Conservation (phyloP, 2,329 filamentous ascomycete species). For the Davidsoniella virescens region DNA sequence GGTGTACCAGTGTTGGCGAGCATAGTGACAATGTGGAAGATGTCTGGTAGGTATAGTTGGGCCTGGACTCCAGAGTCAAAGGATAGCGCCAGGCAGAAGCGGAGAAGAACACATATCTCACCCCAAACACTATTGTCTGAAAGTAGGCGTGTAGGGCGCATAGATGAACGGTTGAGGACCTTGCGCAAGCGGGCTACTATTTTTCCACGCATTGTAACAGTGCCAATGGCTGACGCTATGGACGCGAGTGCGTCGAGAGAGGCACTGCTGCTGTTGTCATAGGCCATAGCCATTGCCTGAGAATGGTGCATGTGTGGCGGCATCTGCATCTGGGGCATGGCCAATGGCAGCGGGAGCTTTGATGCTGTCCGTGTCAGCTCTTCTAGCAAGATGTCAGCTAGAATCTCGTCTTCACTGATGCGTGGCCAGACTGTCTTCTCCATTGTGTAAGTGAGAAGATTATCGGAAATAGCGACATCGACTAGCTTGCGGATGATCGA, state of each 20-base stretch:
- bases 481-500: conserved; percentile 49
- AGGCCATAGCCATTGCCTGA: neutral
- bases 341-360: conserved; percentile 25
- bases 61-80: conserved; percentile 53
- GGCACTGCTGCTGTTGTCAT: neutral
- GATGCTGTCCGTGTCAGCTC: conserved; percentile 50
- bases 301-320: too few relatives aligned
- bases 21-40: conserved; percentile 58
- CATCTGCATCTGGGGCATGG: too few relatives aligned
- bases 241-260: conserved; percentile 44
- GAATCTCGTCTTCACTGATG: conserved; percentile 46
- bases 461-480: conserved; percentile 45
- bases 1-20: conserved; percentile 46
- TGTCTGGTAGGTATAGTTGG: conserved; percentile 50
- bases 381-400: conserved; percentile 51
- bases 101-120: conserved; percentile 51
- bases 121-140: conserved; percentile 52
- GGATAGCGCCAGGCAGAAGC: conserved; percentile 49
- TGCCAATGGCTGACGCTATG: conserved; percentile 46
- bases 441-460: conserved; percentile 40
- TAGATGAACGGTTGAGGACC: conserved; percentile 48
- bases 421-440: conserved; percentile 50
- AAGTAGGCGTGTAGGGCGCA: conserved; percentile 47
- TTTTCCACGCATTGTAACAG: conserved; percentile 48
- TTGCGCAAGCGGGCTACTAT: conserved; percentile 50